Conservation (phyloP, 768 basidiomycete genomes). For the Mycena vulgaris region DNA sequence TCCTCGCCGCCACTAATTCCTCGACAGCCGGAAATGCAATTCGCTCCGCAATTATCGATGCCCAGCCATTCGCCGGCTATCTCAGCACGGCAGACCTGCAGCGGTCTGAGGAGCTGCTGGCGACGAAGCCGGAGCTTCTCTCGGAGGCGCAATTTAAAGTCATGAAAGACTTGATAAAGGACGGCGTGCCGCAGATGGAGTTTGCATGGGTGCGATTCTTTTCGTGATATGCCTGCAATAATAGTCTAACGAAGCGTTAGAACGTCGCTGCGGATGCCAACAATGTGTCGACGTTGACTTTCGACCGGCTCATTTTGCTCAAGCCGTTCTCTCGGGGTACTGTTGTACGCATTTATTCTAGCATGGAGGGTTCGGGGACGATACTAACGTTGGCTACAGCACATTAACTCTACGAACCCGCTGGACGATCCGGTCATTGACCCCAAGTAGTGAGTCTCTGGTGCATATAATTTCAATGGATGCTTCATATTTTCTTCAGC, state of each 20-base stretch:
- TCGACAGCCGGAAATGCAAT: constrained; percentile 26
- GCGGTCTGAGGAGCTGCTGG: constrained; percentile 13
- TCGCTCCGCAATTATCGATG: constrained; percentile 26
- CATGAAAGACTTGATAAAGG: constrained; percentile 20
- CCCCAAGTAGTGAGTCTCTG: constrained; percentile 32
- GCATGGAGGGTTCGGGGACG: too few species aligned
- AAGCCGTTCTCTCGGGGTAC: constrained; percentile 31
- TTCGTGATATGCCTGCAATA: neutral
- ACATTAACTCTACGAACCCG: constrained; percentile 30
- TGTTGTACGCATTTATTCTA: constrained; percentile 3
- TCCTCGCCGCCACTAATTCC: neutral
- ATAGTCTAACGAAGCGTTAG: neutral
- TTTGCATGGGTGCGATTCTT: constrained; percentile 23
- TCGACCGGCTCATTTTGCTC: constrained; percentile 25
- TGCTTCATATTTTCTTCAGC: neutral
- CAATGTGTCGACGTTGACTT: constrained; percentile 27
- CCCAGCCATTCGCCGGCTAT: constrained; percentile 24
- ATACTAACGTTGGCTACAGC: neutral
- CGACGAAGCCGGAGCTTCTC: constrained; percentile 21
- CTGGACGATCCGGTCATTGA: constrained; percentile 23
- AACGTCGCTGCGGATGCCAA: constrained; percentile 28
- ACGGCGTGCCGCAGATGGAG: constrained; percentile 33
- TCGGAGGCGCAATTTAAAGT: constrained; percentile 24
- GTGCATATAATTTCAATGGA: neutral
- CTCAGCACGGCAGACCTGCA: constrained; percentile 7